Base-by-base conservation (phyloP, 208 protist genomes). In the Leishmania amazonensis region DNA sequence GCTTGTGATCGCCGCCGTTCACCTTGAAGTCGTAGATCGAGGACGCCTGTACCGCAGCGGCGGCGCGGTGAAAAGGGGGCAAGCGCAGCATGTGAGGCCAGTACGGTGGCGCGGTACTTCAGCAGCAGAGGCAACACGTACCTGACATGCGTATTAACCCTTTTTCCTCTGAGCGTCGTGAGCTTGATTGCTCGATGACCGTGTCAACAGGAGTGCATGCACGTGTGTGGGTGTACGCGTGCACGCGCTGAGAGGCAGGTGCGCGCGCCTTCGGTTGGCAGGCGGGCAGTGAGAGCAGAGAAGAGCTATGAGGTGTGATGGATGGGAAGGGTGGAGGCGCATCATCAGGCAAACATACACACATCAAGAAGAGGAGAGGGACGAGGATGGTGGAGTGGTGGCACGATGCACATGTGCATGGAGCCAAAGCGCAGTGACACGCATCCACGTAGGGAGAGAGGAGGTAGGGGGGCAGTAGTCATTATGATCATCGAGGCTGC, bases 11-110 rank as follows among this genome's bases (percentile, higher is more conserved):
- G 24, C 78, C 81, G 58, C 83, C 90, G 47, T 91, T 85, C 45
- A 96, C 88, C 80, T 91, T 40, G 81, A 95, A 97, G 75, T 94
- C 88, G 86, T 95, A 96, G 80, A 97, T 96, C 79, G 88, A 95
- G 0, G 81, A 83, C 8, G 58, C 57, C 28, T 62, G 42, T 40
- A n/a, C 76, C 4, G 58, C 40, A 47, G 17, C 76, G 24, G 58
- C 45, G 60, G 60, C 76, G 47, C 35, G 40, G 11, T 47, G 64
- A 31, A 79, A 24, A 45, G 60, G 3, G 1, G 76, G 51, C 9
- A 47, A 28, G 24, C 42, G 54, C 62, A 71, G 60, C 62, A 78
- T 73, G 60, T 45, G 67, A 31, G 9, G 75, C 4, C 6, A 6
- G 17, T n/a, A 58, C 3, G 31, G 11, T 17, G 13, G 11, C 15